Percentiles rank a stretch among this genome's conserved stretches.
These are phyloP conservation scores for Fraxinus albicans DNA, from an alignment of 305 asterid species.

Conservation along the genomic window DNA sequence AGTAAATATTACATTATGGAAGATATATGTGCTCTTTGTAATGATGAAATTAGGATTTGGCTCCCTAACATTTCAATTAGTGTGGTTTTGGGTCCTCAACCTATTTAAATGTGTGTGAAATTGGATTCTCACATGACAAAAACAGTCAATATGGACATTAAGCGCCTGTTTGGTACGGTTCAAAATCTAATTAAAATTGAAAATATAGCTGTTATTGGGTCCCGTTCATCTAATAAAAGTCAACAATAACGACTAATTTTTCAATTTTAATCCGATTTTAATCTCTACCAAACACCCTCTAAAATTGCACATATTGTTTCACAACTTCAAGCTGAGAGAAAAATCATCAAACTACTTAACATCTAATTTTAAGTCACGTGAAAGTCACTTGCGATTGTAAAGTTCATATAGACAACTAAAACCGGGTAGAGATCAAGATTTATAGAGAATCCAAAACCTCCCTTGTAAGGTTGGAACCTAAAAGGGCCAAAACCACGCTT, in stretches of 20 bases:
- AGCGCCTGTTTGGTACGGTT: too few species aligned
- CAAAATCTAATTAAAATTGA: too few species aligned
- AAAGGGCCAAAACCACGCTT: neutral
- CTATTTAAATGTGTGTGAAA: neutral
- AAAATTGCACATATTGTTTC: neutral
- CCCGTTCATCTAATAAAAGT: too few species aligned
- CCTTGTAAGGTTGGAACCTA: neutral
- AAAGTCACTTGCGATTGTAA: neutral
- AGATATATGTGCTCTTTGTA: too few species aligned
- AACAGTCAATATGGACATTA: neutral
- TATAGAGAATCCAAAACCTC: neutral
- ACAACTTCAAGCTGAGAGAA: neutral
- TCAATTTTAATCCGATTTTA: too few species aligned
- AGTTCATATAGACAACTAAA: too few species aligned
- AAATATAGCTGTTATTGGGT: too few species aligned
- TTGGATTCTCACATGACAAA: neutral
- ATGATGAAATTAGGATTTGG: too few species aligned
- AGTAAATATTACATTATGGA: too few species aligned
- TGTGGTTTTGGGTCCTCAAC: neutral
- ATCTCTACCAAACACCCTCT: too few species aligned
- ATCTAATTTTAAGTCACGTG: neutral
- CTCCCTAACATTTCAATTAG: too few species aligned
- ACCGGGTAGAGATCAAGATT: neutral
- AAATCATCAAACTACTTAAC: neutral
- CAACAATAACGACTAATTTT: too few species aligned